Base-by-base conservation (phyloP, 2,329 filamentous ascomycete genomes). In the Phialocephala sp. region DNA sequence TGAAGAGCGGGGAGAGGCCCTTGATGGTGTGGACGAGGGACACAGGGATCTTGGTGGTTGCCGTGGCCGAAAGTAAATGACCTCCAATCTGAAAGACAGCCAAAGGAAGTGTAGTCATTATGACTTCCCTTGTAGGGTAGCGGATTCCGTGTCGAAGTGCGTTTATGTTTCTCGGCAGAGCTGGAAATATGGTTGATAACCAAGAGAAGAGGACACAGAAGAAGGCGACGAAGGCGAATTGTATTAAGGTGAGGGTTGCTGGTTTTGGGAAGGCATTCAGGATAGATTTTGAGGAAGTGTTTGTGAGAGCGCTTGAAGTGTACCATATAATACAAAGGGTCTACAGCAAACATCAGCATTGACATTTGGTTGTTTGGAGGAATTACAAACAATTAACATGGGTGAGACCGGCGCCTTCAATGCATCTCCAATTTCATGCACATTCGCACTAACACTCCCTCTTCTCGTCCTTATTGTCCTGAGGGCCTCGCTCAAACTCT, bases 11-110 rank as follows among this genome's bases (percentile, higher is more conserved):
- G 2, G 94, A 98, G 32, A 99, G 87, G 8, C 95, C 95, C 81
- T 99, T 99, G 80, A 99, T 98, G 0, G 95, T 99, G 79, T 99
- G 95, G 3, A 99, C 95, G 41, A 99, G 85, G 8, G 95, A 98
- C 1, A 99, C 95, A 0, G 95, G 94, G 62, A 99, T 98, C 77
- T 93, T 92, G 59, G 93, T 91, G 37, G 94, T 99, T 35, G 95
- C 94, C 70, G 93, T 95, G 6, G 94, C 97, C 77, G 92, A 97
- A 54, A 98, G 83, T 47, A 99, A 91, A 79, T 99, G 95, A 5
- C 95, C 95, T 41, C 90, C 91, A 60, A 99, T 92, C 78, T 97
- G 94, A 78, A 99, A 99, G 35, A 91, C 85, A 0, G 95, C 94
- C 39, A 99, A 83, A 20, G 95, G 95, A n/a, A 98, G 83, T 0